Base-by-base conservation (phyloP, 1,139 yeast genomes). In the Blastobotrys arbuscula region DNA sequence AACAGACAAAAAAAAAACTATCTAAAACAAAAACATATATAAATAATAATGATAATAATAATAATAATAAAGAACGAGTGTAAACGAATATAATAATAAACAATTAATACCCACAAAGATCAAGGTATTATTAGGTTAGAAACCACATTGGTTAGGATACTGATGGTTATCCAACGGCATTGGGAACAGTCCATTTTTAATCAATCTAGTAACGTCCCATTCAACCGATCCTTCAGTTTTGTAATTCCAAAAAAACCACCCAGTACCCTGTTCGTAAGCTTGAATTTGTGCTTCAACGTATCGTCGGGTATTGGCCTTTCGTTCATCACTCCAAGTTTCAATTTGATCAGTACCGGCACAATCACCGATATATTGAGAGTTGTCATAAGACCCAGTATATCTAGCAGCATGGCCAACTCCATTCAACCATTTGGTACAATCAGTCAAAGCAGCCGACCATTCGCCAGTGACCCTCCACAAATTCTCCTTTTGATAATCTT, bases 371-470 rank as follows among this genome's bases (percentile, higher is more conserved):
- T 71, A 73, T 26, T 73, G 68, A 28, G 78, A 68, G 53, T 61
- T 61, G 42, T 65, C 63, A 31, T 68, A 84, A 44, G 83, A 72
- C 23, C 88, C 95, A 46, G 86, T 89, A 69, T 77, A 89, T 60
- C 97, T 79, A 23, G 97, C 82, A 46, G 96, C 96, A 49, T 81
- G 73, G 42, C 88, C 87, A 38, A 87, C 95, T 59, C 97, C 97
- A 61, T 92, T 92, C 53, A 92, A 72, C 96, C 96, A 86, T 53
- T 75, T 75, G 20, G 95, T 81, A 73, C 98, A 92, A 69, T 92
- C 97, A 12, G 96, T 88, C 57, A 90, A 73, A 1, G 97, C 97
- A 18, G 94, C 97, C 28, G 94, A 77, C 84, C 92, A 92, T 72
- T 92, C 98, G 53, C 97, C 97, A 50, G 79, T 75, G 30, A 90